These are phyloP conservation scores for Amphicarpaea edgeworthii DNA, from an alignment of 306 rosid genomes.

Conservation along the genomic window DNA sequence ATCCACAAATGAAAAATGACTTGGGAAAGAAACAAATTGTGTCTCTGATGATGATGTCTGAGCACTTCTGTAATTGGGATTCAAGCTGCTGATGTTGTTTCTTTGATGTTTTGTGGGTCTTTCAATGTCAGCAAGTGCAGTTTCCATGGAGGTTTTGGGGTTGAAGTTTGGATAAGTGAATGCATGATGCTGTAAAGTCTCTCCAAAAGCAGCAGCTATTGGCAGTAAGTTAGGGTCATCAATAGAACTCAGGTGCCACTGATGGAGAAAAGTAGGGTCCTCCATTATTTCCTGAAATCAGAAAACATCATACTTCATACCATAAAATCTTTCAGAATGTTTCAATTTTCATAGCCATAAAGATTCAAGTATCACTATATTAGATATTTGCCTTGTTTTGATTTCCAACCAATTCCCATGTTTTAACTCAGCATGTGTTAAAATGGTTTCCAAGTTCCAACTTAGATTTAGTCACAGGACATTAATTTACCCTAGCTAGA, in stretches of 20 bases:
- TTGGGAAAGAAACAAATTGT: slow-evolving; percentile 56
- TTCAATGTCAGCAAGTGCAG: slow-evolving; percentile 42
- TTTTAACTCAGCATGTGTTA: neutral
- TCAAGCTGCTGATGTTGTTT: slow-evolving; percentile 57
- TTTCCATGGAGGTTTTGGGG: slow-evolving; percentile 47
- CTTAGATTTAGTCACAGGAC: neutral
- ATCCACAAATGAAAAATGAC: slow-evolving; percentile 55
- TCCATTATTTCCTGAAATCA: slow-evolving; percentile 56
- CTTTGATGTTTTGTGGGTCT: slow-evolving; percentile 62
- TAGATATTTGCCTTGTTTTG: slow-evolving; percentile 17
- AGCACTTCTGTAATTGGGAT: slow-evolving; percentile 41
- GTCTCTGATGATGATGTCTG: slow-evolving; percentile 47
- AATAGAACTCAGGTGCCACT: slow-evolving; percentile 68
- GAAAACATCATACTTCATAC: neutral
- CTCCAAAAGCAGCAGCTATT: slow-evolving; percentile 65
- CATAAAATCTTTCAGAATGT: slow-evolving; percentile 3
- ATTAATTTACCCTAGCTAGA: neutral
- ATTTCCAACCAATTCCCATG: slow-evolving; percentile 16
- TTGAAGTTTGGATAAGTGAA: slow-evolving; percentile 55
- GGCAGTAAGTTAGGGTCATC: slow-evolving; percentile 67
- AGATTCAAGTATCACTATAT: neutral
- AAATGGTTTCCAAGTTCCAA: neutral
- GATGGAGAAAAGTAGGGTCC: slow-evolving; percentile 60
- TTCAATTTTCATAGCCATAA: slow-evolving; percentile 15
- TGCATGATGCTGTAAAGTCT: slow-evolving; percentile 62